Base-by-base conservation (phyloP, 169 alveolate genomes). In the Perkinsus chesapeaki region DNA sequence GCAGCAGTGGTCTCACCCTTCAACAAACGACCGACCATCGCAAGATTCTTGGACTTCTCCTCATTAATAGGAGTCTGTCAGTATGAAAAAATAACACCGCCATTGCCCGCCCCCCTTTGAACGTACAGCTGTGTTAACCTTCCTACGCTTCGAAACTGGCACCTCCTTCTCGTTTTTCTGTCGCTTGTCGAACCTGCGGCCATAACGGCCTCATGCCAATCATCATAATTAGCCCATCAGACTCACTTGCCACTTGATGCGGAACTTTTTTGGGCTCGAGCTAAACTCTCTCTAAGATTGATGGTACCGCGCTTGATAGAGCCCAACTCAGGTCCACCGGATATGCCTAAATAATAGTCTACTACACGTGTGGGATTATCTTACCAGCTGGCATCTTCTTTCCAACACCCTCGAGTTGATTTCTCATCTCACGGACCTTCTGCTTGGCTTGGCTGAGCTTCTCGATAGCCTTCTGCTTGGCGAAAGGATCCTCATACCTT, bases 391-490 rank as follows among this genome's bases (percentile, higher is more conserved):
- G 82, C 82, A 60, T 5, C 82, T 94, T 47, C 43, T 38, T 37
- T 3, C 91, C 39, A 47, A 39, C 73, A 9, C 91, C 95, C 82
- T 95, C 96, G 39, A 90, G 92, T 73, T 94, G 94, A 92, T 95
- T 95, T 39, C 96, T 73, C 95, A 95, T 39, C 93, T 94, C 48
- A 91, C 39, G 39, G 23, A n/a, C 73, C 39, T 91, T 91, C 12
- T 73, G 43, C 31, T 72, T 93, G 19, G 47, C 43, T 1, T n/a
- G 60, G 93, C 82, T 34, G 23, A 92, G 73, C 39, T 43, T 48
- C 31, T 91, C 82, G 31, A 60, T 60, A 9, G 82, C 82, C 82
- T 60, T 60, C 82, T 60, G 82, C 31, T 60, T 60, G 23, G 82
- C 82, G 23, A 60, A 60, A 1, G 82, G 82, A 60, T 60, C 82